Evolutionary conservation across 2,329 filamentous ascomycete genomes (phyloP), one percentile per base, ranked within the genome.

Genomic region (Rachicladosporium sp.): DNA sequence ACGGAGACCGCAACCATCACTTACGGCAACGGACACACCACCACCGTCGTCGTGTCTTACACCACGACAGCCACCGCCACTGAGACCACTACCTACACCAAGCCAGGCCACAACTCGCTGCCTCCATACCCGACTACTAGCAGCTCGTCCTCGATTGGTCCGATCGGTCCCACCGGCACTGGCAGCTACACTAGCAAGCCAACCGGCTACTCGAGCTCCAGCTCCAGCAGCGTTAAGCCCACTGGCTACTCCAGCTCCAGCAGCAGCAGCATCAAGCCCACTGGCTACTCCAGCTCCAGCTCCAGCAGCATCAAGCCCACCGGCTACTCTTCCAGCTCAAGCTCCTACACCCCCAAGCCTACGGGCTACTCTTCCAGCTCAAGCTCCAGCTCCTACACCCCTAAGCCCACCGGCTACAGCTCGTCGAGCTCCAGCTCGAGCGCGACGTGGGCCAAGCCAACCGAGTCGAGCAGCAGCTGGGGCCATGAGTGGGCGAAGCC

Each of bases 1-100:
- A 41, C 39, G 10, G 39, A 41, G 30, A 41, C 39, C 7, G 39
- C 39, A 7, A 41, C 39, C 10, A 41, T 41, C 39, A 41, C 39
- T 31, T 35, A 36, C 15, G 39, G 39, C 29, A 41, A 37, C 31
- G 39, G 39, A 10, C 35, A 41, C 8, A 41, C 34, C 8, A 41
- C 39, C 11, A 41, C 39, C 11, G 35, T 41, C 11, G 34, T 37
- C 9, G 5, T 41, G 29, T 33, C 39, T 5, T 41, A 41, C 35
- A 37, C 39, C 30, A 13, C 39, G 2, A 41, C 39, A 9, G 4
- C 15, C 34, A 41, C 29, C 6, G 27, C 31, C 2, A 27, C 23
- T 8, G 23, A 27, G 23, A 13, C n/a, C 33, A 8, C 11, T 7
- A 33, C 37, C 7, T 15, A n/a, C 23, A 31, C 29, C 29, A 37